Evolutionary conservation across 176 grass and related monocot species (phyloP), one percentile per base, ranked within the genome.

Genomic region (Pontederia paniculata): DNA sequence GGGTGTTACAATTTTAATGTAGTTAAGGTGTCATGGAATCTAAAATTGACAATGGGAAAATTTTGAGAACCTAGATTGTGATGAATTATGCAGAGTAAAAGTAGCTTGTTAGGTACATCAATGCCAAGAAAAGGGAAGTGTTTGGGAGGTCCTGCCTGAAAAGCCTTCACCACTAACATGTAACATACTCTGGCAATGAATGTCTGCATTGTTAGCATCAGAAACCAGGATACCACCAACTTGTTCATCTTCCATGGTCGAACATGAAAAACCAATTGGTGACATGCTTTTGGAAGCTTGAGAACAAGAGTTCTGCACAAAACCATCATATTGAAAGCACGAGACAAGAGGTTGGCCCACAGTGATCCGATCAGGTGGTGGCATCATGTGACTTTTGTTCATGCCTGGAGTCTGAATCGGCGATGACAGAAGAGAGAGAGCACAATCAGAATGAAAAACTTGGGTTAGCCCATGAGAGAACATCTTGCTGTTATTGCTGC

Each of bases 391-490:
- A 16, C 55, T 50, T 28, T 59, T 12, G 55, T 17, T 58, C 45
- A 60, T 12, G 7, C 46, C 23, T 5, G 70, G 42, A 54, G 70
- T 75, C 18, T 64, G 74, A 48, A 70, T 66, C 9, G 67, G 86
- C 46, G 58, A 75, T 89, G 86, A 89, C 86, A 89, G 86, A 89
- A 84, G 86, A 89, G 86, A 89, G 86, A 81, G 86, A 89, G 81
- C 86, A 89, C 86, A 84, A 60, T 72, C 71, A 19, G 65, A 67
- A 60, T 71, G 46, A 48, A 70, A 65, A 54, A 76, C 54, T 51
- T 65, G 77, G 23, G 57, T 78, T 68, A 78, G 74, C 58, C 69
- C 12, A 8, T 61, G 17, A 13, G 67, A 75, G 48, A 80, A 82
- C 62, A 76, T 58, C 58, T 72, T 70, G 74, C 58, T 74, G 52